phyloP scores from a whole-genome alignment of 257 asterid genomes.

The Apocynum venetum region DNA sequence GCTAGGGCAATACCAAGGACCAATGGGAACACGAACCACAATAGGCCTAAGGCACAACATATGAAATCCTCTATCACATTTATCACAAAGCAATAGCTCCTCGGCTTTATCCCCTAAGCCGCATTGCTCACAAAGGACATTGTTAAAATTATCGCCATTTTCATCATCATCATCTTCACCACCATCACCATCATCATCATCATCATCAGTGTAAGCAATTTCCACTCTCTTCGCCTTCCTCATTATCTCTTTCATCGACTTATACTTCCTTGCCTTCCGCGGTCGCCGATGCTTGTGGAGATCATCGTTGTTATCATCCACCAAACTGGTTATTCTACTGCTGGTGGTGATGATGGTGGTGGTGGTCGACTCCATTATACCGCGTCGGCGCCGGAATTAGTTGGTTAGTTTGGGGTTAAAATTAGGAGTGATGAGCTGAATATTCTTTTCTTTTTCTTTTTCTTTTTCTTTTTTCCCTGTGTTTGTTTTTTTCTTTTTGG shows the following conservation, averaged over 20 bases:
- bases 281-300: constrained; percentile 13
- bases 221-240: constrained; percentile 42
- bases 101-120: constrained; percentile 63
- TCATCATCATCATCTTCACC: constrained; percentile 5
- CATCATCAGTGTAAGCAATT: constrained; percentile 12
- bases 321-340: not conserved
- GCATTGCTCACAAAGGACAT: constrained; percentile 61
- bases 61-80: constrained; percentile 66
- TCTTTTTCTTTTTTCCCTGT: too few species aligned
- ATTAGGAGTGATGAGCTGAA: constrained; percentile 27
- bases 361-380: constrained; percentile 14
- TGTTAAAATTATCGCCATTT: constrained; percentile 24
- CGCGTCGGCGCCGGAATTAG: constrained; percentile 22
- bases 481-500: not conserved
- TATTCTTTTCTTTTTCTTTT: not conserved
- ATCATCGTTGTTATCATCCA: constrained; percentile 24
- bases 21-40: constrained; percentile 65
- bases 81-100: constrained; percentile 67
- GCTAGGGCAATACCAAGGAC: constrained; percentile 67
- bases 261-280: constrained; percentile 10
- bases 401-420: constrained; percentile 21
- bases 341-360: not conserved
- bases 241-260: constrained; percentile 52
- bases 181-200: constrained; percentile 13
- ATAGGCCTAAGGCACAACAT: constrained; percentile 75